Percentiles rank a stretch among this genome's conserved stretches.
Evolutionary conservation across 208 protist species (phyloP).

Genomic region (Lotmaria passim): DNA sequence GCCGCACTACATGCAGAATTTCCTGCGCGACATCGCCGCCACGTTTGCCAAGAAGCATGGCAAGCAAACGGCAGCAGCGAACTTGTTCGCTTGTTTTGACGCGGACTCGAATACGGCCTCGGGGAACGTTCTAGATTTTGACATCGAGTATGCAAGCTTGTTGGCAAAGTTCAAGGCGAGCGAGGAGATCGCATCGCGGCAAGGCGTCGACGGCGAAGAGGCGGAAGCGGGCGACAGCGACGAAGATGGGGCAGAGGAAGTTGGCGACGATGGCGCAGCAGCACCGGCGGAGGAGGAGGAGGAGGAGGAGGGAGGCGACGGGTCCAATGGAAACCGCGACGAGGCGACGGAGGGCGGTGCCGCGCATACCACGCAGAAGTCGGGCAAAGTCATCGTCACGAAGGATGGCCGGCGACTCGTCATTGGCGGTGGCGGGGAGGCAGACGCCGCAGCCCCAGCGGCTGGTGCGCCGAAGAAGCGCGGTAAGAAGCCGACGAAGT

Average conservation of each 20-base stretch:
- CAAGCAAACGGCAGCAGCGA: slow-evolving; percentile 19
- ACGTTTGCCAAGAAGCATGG: slow-evolving; percentile 77
- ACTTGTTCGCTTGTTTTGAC: slow-evolving; percentile 14
- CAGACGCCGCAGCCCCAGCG: background rate
- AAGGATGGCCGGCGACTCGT: slow-evolving; percentile 67
- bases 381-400: slow-evolving; percentile 54
- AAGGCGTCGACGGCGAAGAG: slow-evolving; percentile 3
- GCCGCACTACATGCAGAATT: slow-evolving; percentile 84
- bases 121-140: slow-evolving; percentile 54
- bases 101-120: slow-evolving; percentile 5
- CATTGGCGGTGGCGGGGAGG: slow-evolving; percentile 34
- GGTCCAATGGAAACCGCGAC: too few species aligned
- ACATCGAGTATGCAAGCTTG: slow-evolving; percentile 47
- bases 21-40: slow-evolving; percentile 82
- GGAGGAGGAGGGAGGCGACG: too few species aligned
- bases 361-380: slow-evolving; percentile 4
- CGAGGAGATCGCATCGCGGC: slow-evolving; percentile 43
- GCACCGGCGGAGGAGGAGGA: slow-evolving; percentile 3
- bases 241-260: slow-evolving; percentile 7
- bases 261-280: slow-evolving; percentile 27
- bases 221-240: background rate
- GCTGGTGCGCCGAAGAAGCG: slow-evolving; percentile 36
- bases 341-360: slow-evolving; percentile 24
- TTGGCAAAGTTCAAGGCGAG: slow-evolving; percentile 57
- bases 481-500: slow-evolving; percentile 70